Percentiles rank a stretch among this genome's conserved stretches.
Conservation (phyloP, 2,329 filamentous ascomycete genomes). For the Cordyceps tenuipes region DNA sequence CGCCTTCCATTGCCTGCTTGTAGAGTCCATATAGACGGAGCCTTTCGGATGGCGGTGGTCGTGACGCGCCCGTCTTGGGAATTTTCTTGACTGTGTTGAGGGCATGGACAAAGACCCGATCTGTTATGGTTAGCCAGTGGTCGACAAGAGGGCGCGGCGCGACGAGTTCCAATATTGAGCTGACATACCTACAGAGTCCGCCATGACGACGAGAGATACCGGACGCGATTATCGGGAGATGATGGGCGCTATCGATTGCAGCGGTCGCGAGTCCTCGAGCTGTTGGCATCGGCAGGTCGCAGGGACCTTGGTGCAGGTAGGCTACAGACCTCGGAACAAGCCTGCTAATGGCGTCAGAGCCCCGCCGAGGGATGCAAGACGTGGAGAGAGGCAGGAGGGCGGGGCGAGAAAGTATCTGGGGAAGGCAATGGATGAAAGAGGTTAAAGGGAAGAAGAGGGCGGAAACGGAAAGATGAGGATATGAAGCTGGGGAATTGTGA, state of each 20-base stretch:
- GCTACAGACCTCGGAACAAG: conserved; percentile 13
- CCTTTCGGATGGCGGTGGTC: conserved; percentile 77
- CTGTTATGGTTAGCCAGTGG: conserved; percentile 36
- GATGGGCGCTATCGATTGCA: conserved; percentile 6
- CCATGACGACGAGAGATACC: conserved; percentile 21
- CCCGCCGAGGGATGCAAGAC: conserved; percentile 8
- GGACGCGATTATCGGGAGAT: not conserved
- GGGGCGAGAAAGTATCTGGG: not conserved
- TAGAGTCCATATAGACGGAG: conserved; percentile 95
- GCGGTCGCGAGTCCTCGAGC: not conserved
- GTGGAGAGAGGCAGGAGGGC: not conserved
- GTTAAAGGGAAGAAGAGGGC: not conserved
- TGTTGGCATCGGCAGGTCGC: not conserved
- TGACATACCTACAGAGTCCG: conserved; percentile 29
- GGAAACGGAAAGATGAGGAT: not conserved
- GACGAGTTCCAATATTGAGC: not conserved
- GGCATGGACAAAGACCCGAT: conserved; percentile 97
- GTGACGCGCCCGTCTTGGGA: conserved; percentile 80
- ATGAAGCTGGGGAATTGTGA: not conserved
- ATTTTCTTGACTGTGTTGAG: conserved; percentile 98
- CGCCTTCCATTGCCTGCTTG: conserved; percentile 98
- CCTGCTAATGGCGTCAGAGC: conserved; percentile 13
- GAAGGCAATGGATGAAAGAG: not conserved
- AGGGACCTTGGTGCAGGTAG: not conserved
- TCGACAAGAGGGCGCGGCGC: not conserved